phyloP scores from a whole-genome alignment of 2,329 filamentous ascomycete genomes.

The Simplicillium sp. region DNA sequence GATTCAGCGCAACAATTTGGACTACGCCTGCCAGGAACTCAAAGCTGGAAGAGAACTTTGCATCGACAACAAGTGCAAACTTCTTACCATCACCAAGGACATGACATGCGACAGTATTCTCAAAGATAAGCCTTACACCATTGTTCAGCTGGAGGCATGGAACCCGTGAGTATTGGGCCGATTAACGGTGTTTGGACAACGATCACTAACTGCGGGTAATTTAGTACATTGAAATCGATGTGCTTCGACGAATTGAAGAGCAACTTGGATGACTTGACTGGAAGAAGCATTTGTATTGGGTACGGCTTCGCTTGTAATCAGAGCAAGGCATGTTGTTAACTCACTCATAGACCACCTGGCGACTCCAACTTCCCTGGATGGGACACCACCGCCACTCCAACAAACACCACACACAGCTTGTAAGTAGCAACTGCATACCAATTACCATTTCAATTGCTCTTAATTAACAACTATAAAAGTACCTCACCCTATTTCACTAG shows the following conservation, averaged over 20 bases:
- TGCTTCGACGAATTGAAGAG: not conserved
- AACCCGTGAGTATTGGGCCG: slow-evolving; percentile 2
- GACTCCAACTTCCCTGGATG: slow-evolving; percentile 1
- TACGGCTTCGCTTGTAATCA: not conserved
- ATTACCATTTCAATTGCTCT: no score
- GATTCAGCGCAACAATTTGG: slow-evolving; percentile 1
- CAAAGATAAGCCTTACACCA: not conserved
- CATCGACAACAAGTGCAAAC: slow-evolving; percentile 1
- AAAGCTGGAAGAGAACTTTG: not conserved
- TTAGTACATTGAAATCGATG: not conserved
- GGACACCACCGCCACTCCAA: not conserved
- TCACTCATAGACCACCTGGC: slow-evolving; percentile 1
- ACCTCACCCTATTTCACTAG: no score
- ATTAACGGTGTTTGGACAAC: no score
- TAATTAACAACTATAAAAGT: no score
- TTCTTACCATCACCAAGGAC: not conserved
- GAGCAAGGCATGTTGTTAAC: not conserved
- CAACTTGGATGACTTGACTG: slow-evolving; percentile 3
- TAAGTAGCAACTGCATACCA: not conserved
- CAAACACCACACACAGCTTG: not conserved
- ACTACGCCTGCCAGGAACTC: not conserved
- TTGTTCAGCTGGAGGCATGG: slow-evolving; percentile 1
- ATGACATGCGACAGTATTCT: not conserved
- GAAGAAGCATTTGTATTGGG: slow-evolving; percentile 4
- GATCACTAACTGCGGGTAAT: no score